Base-by-base conservation (phyloP, 257 asterid species). In the Ilex asprella region DNA sequence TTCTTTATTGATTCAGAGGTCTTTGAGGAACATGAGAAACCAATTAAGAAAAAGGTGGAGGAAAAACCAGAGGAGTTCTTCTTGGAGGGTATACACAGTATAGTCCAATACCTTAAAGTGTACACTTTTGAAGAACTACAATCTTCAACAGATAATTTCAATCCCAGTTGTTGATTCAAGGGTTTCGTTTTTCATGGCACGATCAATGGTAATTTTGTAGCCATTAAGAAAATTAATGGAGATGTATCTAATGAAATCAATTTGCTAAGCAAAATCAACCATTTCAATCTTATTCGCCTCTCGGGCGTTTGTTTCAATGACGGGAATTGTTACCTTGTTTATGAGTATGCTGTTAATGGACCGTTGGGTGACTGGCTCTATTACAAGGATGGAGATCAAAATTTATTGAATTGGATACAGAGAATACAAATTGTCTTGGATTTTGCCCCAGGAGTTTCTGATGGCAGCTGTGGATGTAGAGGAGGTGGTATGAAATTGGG, bases 131-230 rank as follows among this genome's bases (percentile, higher is more conserved):
- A 78, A 51, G 91, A 89, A 64, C 76, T 92, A 3, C 78, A 65
- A 74, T 47, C 69, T 2, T 91, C 95, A 6, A 89, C 99, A 0
- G 69, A 82, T 10, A 78, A 87, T 75, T 89, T 92, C 71, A 72
- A 83, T 63, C 76, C 87, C 8, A 31, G 56, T 8, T 76, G 70
- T 58, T 56, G 41, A 80, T 82, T 92, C 44, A 75, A 76, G 58
- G 94, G 96, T 0, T 86, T 94, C 0, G 95, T 87, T 56, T 89
- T 89, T 75, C 81, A 88, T 7, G 99, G 88, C 16, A 73, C 69
- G 2, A 75, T 92, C n/a, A 87, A 85, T 21, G 96, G 96, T 8
- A 97, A 92, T 67, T 64, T 75, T 15, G 99, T 97, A 1, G 99
- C 99, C 0, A 77, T 93, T 70, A 89, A 93, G 85, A 89, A 70